Conservation (phyloP, 2,329 filamentous ascomycete genomes). For the Nemania sp. region DNA sequence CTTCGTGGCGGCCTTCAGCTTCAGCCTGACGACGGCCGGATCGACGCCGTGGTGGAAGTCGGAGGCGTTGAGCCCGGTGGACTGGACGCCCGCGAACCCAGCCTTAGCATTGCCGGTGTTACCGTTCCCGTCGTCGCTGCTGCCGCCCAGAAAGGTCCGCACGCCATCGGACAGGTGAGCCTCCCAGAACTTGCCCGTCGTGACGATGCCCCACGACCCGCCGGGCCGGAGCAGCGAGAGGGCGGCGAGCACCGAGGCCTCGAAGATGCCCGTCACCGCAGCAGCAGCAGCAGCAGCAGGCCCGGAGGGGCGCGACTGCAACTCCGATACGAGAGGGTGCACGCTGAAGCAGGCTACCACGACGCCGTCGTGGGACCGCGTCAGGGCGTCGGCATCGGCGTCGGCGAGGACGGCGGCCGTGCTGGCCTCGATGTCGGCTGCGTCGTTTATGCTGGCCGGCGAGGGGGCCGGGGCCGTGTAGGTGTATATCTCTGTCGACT, state of each 20-base stretch:
- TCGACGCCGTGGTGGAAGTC: slow-evolving; percentile 76
- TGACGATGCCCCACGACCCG: slow-evolving; percentile 81
- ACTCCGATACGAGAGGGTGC: slow-evolving; percentile 71
- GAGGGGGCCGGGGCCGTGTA: slow-evolving; percentile 68
- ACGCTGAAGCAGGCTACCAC: slow-evolving; percentile 88
- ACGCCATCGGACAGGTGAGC: slow-evolving; percentile 70
- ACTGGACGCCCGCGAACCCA: slow-evolving; percentile 79
- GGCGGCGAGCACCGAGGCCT: slow-evolving; percentile 73
- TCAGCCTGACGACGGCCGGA: slow-evolving; percentile 64
- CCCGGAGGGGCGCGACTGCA: slow-evolving; percentile 50
- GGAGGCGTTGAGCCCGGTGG: slow-evolving; percentile 77
- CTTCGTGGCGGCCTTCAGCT: slow-evolving; percentile 72
- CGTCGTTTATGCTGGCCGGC: slow-evolving; percentile 79
- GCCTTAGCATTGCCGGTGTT: slow-evolving; percentile 42
- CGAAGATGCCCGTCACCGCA: slow-evolving; percentile 78
- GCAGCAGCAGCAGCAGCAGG: too few relatives aligned
- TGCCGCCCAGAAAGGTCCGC: slow-evolving; percentile 61
- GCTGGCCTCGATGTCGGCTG: slow-evolving; percentile 67
- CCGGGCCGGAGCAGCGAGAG: slow-evolving; percentile 53
- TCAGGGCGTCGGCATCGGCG: slow-evolving; percentile 49
- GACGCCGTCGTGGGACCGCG: slow-evolving; percentile 69
- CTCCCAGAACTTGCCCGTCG: slow-evolving; percentile 85
- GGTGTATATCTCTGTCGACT: slow-evolving; percentile 58
- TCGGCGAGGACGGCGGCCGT: slow-evolving; percentile 64
- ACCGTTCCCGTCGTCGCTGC: slow-evolving; percentile 21